Base-by-base conservation (phyloP, 2,329 filamentous ascomycete genomes). In the Monilinia polystroma region DNA sequence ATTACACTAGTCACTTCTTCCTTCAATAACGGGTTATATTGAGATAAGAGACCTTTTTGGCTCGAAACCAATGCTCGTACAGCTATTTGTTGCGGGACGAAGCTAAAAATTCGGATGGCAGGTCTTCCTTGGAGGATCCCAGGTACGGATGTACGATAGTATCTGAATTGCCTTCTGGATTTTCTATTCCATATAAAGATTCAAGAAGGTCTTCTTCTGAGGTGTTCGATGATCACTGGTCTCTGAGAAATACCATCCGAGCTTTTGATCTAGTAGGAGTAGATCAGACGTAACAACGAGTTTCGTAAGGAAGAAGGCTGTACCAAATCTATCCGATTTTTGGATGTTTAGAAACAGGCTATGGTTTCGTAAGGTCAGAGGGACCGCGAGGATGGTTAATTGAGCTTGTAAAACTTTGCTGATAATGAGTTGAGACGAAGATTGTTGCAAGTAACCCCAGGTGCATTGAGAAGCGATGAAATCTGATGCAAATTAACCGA, bases 331-430 rank as follows among this genome's bases (percentile, higher is more conserved):
- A 18, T 51, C 29, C 63, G 41, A 59, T 60, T 53, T 45, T 16
- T n/a, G 18, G 47, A 73, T 76, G 78, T 80, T 79, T 79, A 82
- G 79, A 82, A 80, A 78, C 78, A 78, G 75, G 77, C 79, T 75
- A 72, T 67, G 72, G 80, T 83, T 82, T 83, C 80, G 81, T 43
- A n/a, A 26, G 38, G 43, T 23, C 14, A 4, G 32, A 5, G 20
- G 23, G 63, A 59, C n/a, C 23, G 23, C 3, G n/a, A 29, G 32
- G 26, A 64, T n/a, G 18, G 18, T 60, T 26, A n/a, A 54, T 43
- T 5, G 29, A n/a, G 18, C n/a, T 53, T 35, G 45, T 54, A 29
- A 41, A 47, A 51, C 32, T 60, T 62, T 41, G 35, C 29, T 43
- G 49, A 38, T 64, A 14, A 26, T 29, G 18, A 60, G 54, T 64